These are phyloP conservation scores for Chaetomidium leptoderma DNA, from an alignment of 495 filamentous ascomycete species.

Conservation along the genomic window DNA sequence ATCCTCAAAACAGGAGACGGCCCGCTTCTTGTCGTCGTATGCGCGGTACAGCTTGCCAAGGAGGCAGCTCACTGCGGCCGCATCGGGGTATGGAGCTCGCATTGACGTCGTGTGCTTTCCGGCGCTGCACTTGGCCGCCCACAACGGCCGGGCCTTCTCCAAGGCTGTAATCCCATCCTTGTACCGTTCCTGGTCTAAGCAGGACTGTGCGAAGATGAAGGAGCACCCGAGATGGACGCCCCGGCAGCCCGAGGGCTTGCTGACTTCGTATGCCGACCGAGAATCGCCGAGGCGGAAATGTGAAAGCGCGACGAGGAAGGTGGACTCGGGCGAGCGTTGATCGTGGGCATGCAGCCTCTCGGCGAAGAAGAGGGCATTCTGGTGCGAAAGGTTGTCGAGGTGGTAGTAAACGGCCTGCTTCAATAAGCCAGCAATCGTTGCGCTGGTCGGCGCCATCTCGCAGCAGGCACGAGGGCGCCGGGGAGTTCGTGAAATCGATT, in stretches of 20 bases:
- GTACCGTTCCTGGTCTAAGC: constrained; percentile 69
- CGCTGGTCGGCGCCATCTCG: constrained; percentile 65
- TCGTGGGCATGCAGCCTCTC: constrained; percentile 82
- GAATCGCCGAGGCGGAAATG: constrained; percentile 76
- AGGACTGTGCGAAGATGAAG: constrained; percentile 87
- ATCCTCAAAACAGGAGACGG: constrained; percentile 78
- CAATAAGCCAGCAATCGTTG: constrained; percentile 67
- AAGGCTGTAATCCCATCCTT: constrained; percentile 75
- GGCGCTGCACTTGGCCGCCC: constrained; percentile 67
- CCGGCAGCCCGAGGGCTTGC: constrained; percentile 56
- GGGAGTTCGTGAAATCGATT: constrained; percentile 20
- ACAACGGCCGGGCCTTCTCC: constrained; percentile 66
- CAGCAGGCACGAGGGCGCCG: constrained; percentile 16
- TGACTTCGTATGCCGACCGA: constrained; percentile 61
- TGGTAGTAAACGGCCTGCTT: constrained; percentile 86
- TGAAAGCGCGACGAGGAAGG: constrained; percentile 78
- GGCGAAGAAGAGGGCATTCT: constrained; percentile 88
- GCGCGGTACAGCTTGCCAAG: constrained; percentile 83
- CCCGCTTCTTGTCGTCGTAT: constrained; percentile 73
- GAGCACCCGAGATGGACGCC: constrained; percentile 80
- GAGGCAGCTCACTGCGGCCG: constrained; percentile 71
- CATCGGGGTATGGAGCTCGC: constrained; percentile 71
- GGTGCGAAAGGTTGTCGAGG: constrained; percentile 81
- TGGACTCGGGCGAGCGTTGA: constrained; percentile 67
- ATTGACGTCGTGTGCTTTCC: constrained; percentile 70